Evolutionary conservation across 768 basidiomycete species (phyloP).

Genomic region (Mycena chlorophos): DNA sequence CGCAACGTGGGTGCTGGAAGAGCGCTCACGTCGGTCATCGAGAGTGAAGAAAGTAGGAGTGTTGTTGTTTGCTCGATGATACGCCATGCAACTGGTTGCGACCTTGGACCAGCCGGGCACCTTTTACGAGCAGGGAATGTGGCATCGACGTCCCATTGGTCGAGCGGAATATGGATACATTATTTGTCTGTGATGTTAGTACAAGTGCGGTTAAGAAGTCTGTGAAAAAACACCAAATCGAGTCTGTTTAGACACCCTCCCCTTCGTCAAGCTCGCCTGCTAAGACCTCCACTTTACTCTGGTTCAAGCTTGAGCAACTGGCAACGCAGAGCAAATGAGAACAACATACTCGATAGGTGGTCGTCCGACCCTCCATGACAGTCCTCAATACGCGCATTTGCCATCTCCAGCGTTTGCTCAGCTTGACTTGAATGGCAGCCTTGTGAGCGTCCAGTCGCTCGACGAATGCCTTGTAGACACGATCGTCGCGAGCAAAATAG

Average conservation of each 20-base stretch:
- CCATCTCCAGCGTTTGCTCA: slow-evolving; percentile 64
- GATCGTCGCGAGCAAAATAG: slow-evolving; percentile 91
- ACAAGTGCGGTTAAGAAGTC: slow-evolving; percentile 12
- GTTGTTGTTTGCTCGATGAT: slow-evolving; percentile 74
- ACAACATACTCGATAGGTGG: slow-evolving; percentile 61
- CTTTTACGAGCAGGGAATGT: slow-evolving; percentile 63
- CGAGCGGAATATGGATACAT: slow-evolving; percentile 19
- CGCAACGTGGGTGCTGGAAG: neutral
- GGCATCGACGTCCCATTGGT: neutral
- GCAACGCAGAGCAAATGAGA: neutral
- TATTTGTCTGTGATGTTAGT: slow-evolving; percentile 19
- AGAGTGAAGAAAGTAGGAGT: slow-evolving; percentile 7
- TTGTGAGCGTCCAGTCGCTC: slow-evolving; percentile 49
- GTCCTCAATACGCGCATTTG: slow-evolving; percentile 65
- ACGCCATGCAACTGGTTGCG: slow-evolving; percentile 64
- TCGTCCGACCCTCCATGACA: slow-evolving; percentile 64
- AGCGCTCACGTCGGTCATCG: slow-evolving; percentile 2
- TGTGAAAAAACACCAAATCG: neutral
- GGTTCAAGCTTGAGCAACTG: slow-evolving; percentile 12
- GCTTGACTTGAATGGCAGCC: slow-evolving; percentile 45
- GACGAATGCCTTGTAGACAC: slow-evolving; percentile 72
- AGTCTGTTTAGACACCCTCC: slow-evolving; percentile 41
- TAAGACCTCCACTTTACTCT: slow-evolving; percentile 68
- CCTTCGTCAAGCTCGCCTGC: slow-evolving; percentile 64
- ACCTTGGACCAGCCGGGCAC: slow-evolving; percentile 67